phyloP scores from a whole-genome alignment of 2,329 filamentous ascomycete genomes.

The Scortechinia acanthostroma region DNA sequence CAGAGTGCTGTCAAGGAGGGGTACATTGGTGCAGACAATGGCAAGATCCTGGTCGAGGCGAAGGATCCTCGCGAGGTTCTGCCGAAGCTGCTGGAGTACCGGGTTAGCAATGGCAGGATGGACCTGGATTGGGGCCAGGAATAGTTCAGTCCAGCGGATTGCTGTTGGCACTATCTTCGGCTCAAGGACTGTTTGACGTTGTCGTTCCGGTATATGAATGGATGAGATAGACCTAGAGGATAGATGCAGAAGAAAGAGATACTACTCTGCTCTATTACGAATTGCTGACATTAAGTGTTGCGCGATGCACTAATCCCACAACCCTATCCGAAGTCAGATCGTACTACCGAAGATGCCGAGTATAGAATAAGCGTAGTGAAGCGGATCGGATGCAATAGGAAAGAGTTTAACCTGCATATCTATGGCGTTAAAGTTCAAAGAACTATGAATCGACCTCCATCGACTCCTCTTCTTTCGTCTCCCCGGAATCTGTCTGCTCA shows the following conservation, averaged over 20 bases:
- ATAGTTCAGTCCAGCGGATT: not conserved
- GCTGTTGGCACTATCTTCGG: not conserved
- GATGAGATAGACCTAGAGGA: not conserved
- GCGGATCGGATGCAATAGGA: too few relatives aligned
- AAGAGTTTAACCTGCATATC: not conserved
- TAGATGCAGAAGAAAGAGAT: not conserved
- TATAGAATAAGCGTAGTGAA: too few relatives aligned
- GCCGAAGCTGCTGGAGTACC: not conserved
- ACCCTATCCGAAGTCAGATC: too few relatives aligned
- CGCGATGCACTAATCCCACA: too few relatives aligned
- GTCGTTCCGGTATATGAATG: too few relatives aligned
- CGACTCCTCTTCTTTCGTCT: not conserved
- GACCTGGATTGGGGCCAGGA: not conserved
- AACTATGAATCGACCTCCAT: constrained; percentile 3
- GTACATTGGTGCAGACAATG: constrained; percentile 43
- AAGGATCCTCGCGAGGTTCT: not conserved
- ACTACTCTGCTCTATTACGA: not conserved
- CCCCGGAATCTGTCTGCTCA: constrained; percentile 21
- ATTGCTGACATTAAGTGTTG: not conserved
- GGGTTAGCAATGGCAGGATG: not conserved
- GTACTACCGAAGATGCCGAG: too few relatives aligned
- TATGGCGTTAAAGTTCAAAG: not conserved
- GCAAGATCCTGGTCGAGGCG: constrained; percentile 33
- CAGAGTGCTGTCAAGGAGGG: constrained; percentile 42
- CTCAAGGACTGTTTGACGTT: not conserved